These are phyloP conservation scores for Aureobasidium vineae DNA, from an alignment of 2,329 filamentous ascomycete species.

Conservation along the genomic window DNA sequence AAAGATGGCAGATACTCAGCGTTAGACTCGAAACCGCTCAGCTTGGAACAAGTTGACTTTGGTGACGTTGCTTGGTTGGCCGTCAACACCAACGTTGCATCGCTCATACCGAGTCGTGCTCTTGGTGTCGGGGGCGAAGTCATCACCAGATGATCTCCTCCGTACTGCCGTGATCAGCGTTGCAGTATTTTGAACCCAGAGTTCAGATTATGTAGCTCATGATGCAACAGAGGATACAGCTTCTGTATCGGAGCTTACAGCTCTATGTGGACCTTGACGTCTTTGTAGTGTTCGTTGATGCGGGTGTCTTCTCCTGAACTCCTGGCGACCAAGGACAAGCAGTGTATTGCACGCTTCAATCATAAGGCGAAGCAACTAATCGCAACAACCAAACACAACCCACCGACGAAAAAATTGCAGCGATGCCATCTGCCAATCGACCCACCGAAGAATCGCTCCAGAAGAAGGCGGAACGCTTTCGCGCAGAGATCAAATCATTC, in stretches of 20 bases:
- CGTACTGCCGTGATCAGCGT: neutral
- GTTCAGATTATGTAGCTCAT: neutral
- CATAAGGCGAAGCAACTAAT: neutral
- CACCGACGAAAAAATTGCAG: neutral
- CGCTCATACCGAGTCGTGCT: too few relatives aligned
- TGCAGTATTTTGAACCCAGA: neutral
- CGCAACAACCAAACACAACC: neutral
- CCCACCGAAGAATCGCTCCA: neutral
- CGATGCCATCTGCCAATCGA: constrained; percentile 2
- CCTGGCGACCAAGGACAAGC: neutral
- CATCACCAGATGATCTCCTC: neutral
- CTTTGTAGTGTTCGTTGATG: neutral
- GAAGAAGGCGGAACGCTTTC: constrained; percentile 13
- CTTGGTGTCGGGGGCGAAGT: neutral
- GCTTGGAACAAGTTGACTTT: neutral
- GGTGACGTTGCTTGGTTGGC: neutral
- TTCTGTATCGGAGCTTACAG: neutral
- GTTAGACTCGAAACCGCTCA: neutral
- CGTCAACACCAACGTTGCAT: neutral
- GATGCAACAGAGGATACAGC: neutral
- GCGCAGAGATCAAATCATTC: constrained; percentile 19
- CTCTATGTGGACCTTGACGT: neutral
- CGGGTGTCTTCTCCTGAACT: neutral
- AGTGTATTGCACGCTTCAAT: too few relatives aligned
- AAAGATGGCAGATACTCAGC: neutral